Evolutionary conservation across 495 filamentous ascomycete genomes (phyloP), one percentile per base, ranked within the genome.

Genomic region (Aspergillus homomorphus): DNA sequence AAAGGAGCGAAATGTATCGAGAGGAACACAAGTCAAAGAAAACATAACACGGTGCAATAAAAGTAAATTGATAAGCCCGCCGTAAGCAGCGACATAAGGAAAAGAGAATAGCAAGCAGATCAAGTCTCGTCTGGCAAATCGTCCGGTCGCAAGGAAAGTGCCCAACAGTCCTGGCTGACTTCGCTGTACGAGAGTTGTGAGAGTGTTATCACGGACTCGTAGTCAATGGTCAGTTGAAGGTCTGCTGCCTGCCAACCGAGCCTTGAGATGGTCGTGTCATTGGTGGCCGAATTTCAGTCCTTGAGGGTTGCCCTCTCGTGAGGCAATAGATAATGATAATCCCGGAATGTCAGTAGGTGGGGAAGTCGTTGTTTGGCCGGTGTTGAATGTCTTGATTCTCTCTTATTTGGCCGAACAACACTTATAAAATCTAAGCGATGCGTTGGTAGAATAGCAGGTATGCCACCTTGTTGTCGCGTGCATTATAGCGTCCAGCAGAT

Each of bases 371-470:
- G 33, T 38, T 38, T 48, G 23, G 19, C 45, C 10, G 45, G 44
- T 10, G 9, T 20, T 19, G 20, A 12, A 19, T 10, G 3, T 21
- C 15, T 48, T 48, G 45, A 14, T 21, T 48, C 45, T 38, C 10
- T 38, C 33, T 33, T 38, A 41, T 26, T n/a, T 41, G 10, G 3
- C 33, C 18, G 28, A 22, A 55, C 15, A 42, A 38, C 33, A 38
- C 33, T 38, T 38, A 38, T 5, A 38, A 12, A 12, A 38, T 9
- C 33, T 38, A 77, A 54, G 67, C 69, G 67, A 96, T 84, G 60
- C 82, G 86, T 76, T 96, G 87, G 70, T 98, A 98, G 74, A 98
- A 95, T 69, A 98, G 73, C 59, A 98, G 83, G 73, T 98, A 98
- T 15, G 94, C 94, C 53, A 96, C 92, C 77, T 96, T 96, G 77